A percentile compares a stretch with the other conserved stretches of the same genome.
phyloP scores from a whole-genome alignment of 352 stramenopile genomes.

The Thalassiosira hispida region DNA sequence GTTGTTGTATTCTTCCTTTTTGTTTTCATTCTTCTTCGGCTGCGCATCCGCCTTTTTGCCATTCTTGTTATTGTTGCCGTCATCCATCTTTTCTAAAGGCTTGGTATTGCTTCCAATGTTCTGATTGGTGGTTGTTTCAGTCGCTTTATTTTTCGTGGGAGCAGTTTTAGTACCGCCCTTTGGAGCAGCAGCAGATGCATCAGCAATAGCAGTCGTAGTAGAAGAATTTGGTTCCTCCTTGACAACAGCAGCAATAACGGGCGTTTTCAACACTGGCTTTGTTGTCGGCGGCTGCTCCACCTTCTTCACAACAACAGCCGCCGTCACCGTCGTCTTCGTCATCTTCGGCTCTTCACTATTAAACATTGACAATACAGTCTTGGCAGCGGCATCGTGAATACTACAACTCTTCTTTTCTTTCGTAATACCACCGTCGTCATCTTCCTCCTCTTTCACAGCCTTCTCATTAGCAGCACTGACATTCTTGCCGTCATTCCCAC shows the following conservation, averaged over 20 bases:
- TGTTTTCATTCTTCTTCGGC: no score
- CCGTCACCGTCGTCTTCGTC: no score
- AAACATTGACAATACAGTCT: slow-evolving; percentile 14
- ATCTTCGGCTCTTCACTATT: neutral
- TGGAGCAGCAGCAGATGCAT: no score
- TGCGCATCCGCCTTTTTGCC: no score
- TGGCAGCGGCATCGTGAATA: slow-evolving; percentile 14
- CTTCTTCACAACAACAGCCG: no score
- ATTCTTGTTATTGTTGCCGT: no score
- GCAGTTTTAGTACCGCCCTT: no score
- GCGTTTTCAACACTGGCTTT: slow-evolving; percentile 7
- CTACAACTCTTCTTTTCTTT: neutral
- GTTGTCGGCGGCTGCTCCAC: slow-evolving; percentile 1
- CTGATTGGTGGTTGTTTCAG: no score
- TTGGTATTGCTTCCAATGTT: no score
- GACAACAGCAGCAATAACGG: neutral
- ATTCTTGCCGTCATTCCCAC: slow-evolving; percentile 1
- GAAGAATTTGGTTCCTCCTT: slow-evolving; percentile 11
- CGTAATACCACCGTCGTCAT: neutral
- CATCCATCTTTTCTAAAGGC: no score
- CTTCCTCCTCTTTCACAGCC: slow-evolving; percentile 9
- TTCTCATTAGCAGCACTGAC: neutral
- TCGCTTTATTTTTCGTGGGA: no score
- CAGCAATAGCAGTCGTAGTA: no score
- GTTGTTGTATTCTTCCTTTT: neutral